phyloP scores from a whole-genome alignment of 257 asterid species.

The Gentiana macrophylla region DNA sequence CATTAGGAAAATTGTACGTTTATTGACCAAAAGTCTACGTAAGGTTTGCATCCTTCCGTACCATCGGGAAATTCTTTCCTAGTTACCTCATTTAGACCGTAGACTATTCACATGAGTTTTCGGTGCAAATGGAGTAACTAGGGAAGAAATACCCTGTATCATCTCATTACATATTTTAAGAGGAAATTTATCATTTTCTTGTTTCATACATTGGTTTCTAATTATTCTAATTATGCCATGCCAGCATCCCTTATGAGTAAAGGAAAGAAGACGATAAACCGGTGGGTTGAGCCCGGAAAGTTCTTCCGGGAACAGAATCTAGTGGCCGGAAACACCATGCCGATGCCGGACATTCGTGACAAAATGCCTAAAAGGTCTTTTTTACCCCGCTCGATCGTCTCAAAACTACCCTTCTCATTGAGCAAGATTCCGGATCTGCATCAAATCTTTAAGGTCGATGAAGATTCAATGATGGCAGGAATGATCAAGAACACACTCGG shows the following conservation, averaged over 20 bases:
- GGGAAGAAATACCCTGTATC: no score
- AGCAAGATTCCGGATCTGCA: slow-evolving; percentile 40
- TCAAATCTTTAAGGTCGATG: slow-evolving; percentile 55
- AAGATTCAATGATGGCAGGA: slow-evolving; percentile 32
- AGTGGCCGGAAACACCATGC: slow-evolving; percentile 53
- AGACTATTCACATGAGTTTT: no score
- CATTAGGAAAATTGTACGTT: no score
- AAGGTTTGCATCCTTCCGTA: no score
- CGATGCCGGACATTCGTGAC: slow-evolving; percentile 84
- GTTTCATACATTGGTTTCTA: no score
- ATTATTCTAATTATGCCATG: no score
- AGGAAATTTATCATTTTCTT: no score
- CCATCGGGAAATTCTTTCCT: no score
- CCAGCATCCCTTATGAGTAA: slow-evolving; percentile 9
- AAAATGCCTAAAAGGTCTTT: slow-evolving; percentile 93
- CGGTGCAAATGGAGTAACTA: no score
- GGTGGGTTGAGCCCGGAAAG: slow-evolving; percentile 79
- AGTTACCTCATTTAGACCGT: no score
- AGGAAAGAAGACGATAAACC: slow-evolving; percentile 25
- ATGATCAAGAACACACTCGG: slow-evolving; percentile 37
- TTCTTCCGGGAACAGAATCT: slow-evolving; percentile 71
- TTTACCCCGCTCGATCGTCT: slow-evolving; percentile 55
- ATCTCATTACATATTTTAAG: no score
- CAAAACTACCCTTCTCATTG: slow-evolving; percentile 79
- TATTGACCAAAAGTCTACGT: no score